Conservation (phyloP, 176 grass and related monocot species). For the Ensete glaucum region DNA sequence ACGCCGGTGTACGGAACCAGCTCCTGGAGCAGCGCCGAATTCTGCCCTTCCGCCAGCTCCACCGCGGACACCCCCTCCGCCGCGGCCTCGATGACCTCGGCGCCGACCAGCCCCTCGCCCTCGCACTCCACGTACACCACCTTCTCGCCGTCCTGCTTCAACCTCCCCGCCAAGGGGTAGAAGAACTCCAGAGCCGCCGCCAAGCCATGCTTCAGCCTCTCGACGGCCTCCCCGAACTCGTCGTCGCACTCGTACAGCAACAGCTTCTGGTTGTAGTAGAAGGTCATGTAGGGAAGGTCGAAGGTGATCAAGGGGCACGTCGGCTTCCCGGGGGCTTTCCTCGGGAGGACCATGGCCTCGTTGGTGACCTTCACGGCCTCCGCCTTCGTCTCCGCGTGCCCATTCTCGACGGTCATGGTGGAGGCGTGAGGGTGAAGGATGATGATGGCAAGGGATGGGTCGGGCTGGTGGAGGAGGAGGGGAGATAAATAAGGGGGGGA, state of each 20-base stretch:
- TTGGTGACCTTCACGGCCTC: slow-evolving; percentile 25
- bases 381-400: background rate
- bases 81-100: slow-evolving; percentile 61
- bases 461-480: no score
- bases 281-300: slow-evolving; percentile 94
- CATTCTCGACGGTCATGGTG: slow-evolving; percentile 37
- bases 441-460: background rate
- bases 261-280: slow-evolving; percentile 99
- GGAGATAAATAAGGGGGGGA: background rate
- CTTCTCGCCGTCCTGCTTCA: slow-evolving; percentile 52
- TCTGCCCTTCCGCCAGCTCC: slow-evolving; percentile 38
- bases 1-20: slow-evolving; percentile 85
- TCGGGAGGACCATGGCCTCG: slow-evolving; percentile 31
- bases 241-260: slow-evolving; percentile 57
- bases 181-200: slow-evolving; percentile 64
- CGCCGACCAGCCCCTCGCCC: slow-evolving; percentile 30
- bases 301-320: slow-evolving; percentile 56
- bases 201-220: slow-evolving; percentile 44
- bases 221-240: slow-evolving; percentile 48
- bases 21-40: slow-evolving; percentile 51
- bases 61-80: slow-evolving; percentile 28
- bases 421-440: background rate
- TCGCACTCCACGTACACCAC: slow-evolving; percentile 36
- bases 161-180: slow-evolving; percentile 62
- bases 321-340: slow-evolving; percentile 27